A percentile compares a stretch with the other conserved stretches of the same genome.
These are phyloP conservation scores for Eudorina sp. DNA, from an alignment of 139 green algal genomes.

Conservation along the genomic window DNA sequence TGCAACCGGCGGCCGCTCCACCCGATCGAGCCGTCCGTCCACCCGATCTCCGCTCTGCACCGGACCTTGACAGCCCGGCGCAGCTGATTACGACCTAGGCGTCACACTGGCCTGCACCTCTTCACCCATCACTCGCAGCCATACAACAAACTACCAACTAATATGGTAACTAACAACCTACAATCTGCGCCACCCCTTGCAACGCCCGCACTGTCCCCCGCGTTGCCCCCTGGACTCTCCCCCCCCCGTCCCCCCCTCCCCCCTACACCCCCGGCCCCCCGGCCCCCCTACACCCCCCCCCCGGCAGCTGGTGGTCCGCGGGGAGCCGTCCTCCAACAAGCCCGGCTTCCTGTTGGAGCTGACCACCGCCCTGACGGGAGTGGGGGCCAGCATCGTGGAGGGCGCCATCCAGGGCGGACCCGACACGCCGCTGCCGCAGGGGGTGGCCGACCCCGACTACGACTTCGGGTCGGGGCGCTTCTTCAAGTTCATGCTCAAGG, in stretches of 20 bases:
- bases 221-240: background rate
- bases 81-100: too few species aligned
- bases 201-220: background rate
- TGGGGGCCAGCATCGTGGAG: slow-evolving; percentile 17
- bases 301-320: slow-evolving; percentile 23
- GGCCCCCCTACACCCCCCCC: background rate
- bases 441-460: background rate
- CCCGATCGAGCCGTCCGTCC: too few species aligned
- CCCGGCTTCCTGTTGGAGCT: slow-evolving; percentile 48
- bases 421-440: background rate
- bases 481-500: slow-evolving; percentile 45
- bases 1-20: too few species aligned
- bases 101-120: too few species aligned
- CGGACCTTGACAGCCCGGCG: too few species aligned
- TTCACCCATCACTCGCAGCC: too few species aligned
- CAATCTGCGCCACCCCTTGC: too few species aligned
- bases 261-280: background rate
- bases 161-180: too few species aligned
- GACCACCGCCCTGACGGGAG: slow-evolving; percentile 11
- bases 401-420: slow-evolving; percentile 22
- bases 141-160: too few species aligned
- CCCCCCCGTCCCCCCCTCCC: background rate
- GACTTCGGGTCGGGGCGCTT: background rate
- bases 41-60: too few species aligned
- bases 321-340: slow-evolving; percentile 20